These are phyloP conservation scores for Talaromyces albobiverticillius DNA, from an alignment of 2,329 filamentous ascomycete genomes.

Conservation along the genomic window DNA sequence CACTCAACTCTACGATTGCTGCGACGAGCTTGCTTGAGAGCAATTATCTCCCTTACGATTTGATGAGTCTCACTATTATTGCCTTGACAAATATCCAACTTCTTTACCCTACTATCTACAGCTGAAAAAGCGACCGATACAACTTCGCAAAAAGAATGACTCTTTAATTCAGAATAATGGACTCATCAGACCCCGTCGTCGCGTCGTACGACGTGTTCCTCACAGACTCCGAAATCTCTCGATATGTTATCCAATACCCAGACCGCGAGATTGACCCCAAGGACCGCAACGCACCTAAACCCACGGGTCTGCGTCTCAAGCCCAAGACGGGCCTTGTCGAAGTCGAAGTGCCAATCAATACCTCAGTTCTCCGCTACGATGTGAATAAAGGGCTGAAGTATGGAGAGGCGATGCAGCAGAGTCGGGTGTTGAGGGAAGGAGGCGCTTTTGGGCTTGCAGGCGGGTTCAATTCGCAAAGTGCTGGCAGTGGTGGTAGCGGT, in stretches of 20 bases:
- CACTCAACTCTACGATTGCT: not conserved
- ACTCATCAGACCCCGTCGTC: conserved; percentile 62
- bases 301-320: conserved; percentile 78
- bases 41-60: too few species aligned
- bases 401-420: conserved; percentile 69
- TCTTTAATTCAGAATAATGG: conserved; percentile 14
- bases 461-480: conserved; percentile 61
- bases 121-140: not conserved
- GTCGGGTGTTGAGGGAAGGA: conserved; percentile 53
- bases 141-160: not conserved
- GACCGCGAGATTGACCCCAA: conserved; percentile 47
- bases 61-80: too few species aligned
- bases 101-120: not conserved
- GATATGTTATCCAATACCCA: conserved; percentile 86
- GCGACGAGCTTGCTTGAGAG: too few species aligned
- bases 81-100: too few species aligned
- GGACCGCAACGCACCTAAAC: conserved; percentile 50
- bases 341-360: conserved; percentile 82
- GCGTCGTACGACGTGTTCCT: conserved; percentile 81
- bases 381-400: conserved; percentile 76
- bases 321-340: conserved; percentile 79
- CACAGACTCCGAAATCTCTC: conserved; percentile 67
- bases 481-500: conserved; percentile 23
- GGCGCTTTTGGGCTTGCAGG: conserved; percentile 69
- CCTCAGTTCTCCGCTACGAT: conserved; percentile 69